These are phyloP conservation scores for Podosphaera leucotricha DNA, from an alignment of 2,329 filamentous ascomycete genomes.

Conservation along the genomic window DNA sequence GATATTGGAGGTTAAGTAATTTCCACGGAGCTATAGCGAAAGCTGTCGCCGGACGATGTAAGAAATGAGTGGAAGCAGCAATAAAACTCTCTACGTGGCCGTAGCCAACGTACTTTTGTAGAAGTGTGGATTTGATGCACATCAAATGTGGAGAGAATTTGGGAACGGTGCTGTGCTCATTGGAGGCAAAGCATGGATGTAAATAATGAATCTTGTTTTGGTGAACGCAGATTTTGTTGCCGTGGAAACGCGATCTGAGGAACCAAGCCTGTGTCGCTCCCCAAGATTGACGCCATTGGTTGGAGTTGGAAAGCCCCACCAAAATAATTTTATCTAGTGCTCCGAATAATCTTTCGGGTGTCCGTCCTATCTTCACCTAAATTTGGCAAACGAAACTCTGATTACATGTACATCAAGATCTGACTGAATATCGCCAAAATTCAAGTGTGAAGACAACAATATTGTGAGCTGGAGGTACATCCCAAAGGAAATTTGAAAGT, in stretches of 20 bases:
- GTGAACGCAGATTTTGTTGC: neutral
- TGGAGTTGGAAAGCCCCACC: neutral
- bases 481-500: no score
- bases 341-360: neutral
- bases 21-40: neutral
- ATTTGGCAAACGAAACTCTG: no score
- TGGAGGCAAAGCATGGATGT: neutral
- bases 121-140: neutral
- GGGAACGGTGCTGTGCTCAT: neutral
- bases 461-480: no score
- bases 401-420: no score
- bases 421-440: no score
- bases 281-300: neutral
- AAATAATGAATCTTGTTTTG: neutral
- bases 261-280: neutral
- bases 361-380: no score
- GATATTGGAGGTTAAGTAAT: conserved; percentile 1
- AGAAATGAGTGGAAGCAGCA: neutral
- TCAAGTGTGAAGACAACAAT: no score
- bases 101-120: neutral
- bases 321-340: neutral
- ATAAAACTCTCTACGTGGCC: neutral
- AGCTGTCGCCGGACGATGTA: neutral
- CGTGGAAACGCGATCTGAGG: neutral
- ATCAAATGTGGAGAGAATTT: neutral